Evolutionary conservation across 1,139 yeast species (phyloP), one percentile per base, ranked within the genome.

Genomic region (Sugiyamaella sp.): DNA sequence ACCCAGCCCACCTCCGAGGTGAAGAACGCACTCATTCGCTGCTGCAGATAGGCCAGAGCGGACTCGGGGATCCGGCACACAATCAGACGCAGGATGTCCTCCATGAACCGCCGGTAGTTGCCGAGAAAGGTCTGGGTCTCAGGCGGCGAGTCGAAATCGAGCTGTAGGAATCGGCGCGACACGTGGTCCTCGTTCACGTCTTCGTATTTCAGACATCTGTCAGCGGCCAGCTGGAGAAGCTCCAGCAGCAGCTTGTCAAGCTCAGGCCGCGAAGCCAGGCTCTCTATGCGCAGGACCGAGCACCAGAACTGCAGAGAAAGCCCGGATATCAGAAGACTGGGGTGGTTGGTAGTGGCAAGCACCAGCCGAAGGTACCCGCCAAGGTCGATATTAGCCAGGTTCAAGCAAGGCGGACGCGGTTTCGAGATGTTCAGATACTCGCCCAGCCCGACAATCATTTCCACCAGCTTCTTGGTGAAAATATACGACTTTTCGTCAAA

Each of bases 231-330:
- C 63, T 88, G 89, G 51, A 95, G 74, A 42, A 95, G 73, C 38
- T 82, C 84, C 25, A 91, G 84, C 55, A 88, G 72, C 8, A 86
- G 71, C 12, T 73, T 72, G 48, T 78, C 63, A 41, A 82, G 80
- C 35, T 68, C 71, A 50, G 76, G 71, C 61, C 76, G 67, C 67
- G 72, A 73, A 21, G 74, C 67, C 48, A 88, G 76, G 56, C 86
- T 91, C 62, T 90, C 97, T 54, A 84, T 82, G 63, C 99, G 79
- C 50, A 93, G 73, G 59, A 93, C 83, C 1, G 95, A 83, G 55
- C 96, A 91, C 99, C 99, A 95, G 75, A 93, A 87, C 66, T 91
- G 97, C 54, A 93, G 73, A 0, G 97, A 88, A 35, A 91, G 77
- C 0, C 97, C 97, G 51, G 96, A 86, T 2, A 93, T 84, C n/a